These are phyloP conservation scores for Suhomyces faveliae DNA, from an alignment of 805 yeast genomes.

Conservation along the genomic window DNA sequence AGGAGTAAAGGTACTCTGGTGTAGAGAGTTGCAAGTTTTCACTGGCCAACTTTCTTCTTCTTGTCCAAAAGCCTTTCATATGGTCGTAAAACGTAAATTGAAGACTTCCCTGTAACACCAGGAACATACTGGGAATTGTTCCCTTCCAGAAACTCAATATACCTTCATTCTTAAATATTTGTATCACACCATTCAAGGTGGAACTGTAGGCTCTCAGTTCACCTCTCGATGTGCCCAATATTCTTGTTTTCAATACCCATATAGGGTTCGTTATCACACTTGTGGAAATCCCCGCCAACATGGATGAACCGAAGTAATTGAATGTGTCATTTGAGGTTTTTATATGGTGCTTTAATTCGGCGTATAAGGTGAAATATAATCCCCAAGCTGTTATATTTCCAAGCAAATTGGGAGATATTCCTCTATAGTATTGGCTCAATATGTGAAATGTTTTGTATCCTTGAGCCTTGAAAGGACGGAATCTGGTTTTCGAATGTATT, in stretches of 20 bases:
- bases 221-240: slow-evolving; percentile 55
- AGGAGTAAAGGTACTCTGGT: slow-evolving; percentile 59
- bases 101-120: slow-evolving; percentile 85
- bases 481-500: not conserved
- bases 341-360: slow-evolving; percentile 47
- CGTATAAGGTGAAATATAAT: slow-evolving; percentile 75
- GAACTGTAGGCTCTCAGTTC: slow-evolving; percentile 57
- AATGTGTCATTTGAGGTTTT: slow-evolving; percentile 18
- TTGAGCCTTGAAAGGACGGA: not conserved
- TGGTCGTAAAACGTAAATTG: slow-evolving; percentile 87
- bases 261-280: slow-evolving; percentile 84
- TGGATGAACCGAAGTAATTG: slow-evolving; percentile 35
- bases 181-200: slow-evolving; percentile 50
- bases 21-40: slow-evolving; percentile 34
- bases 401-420: slow-evolving; percentile 71
- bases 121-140: slow-evolving; percentile 67
- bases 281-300: slow-evolving; percentile 70
- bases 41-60: slow-evolving; percentile 12
- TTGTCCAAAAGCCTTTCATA: slow-evolving; percentile 44
- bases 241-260: slow-evolving; percentile 93
- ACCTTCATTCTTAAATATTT: slow-evolving; percentile 57
- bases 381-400: slow-evolving; percentile 93
- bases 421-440: slow-evolving; percentile 54
- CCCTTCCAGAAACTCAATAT: slow-evolving; percentile 68
- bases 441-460: slow-evolving; percentile 3